Evolutionary conservation across 106 monocot species (phyloP).

Genomic region (Posidonia australis): DNA sequence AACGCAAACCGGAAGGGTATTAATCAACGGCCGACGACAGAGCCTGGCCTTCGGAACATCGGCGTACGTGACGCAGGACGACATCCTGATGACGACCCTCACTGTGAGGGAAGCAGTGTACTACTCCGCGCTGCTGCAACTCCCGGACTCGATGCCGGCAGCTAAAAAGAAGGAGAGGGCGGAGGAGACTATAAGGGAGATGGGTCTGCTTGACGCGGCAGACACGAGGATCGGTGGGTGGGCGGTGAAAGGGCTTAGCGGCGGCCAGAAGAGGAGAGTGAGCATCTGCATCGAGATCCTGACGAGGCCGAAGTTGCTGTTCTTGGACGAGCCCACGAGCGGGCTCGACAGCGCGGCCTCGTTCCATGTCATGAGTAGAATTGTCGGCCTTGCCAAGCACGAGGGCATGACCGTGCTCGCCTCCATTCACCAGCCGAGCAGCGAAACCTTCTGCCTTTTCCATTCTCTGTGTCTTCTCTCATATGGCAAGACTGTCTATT

Average conservation of each 20-base stretch:
- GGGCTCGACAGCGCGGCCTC: constrained; percentile 46
- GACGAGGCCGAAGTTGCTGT: constrained; percentile 52
- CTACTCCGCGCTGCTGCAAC: constrained; percentile 65
- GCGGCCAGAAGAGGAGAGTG: constrained; percentile 59
- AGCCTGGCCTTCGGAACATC: constrained; percentile 27
- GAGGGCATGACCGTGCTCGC: constrained; percentile 46
- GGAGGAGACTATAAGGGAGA: constrained; percentile 47
- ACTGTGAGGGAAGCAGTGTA: constrained; percentile 59
- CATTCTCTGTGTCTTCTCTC: constrained; percentile 47
- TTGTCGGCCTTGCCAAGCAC: constrained; percentile 25
- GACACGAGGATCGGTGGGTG: constrained; percentile 53
- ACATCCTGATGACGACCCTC: constrained; percentile 59
- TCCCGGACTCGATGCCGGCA: constrained; percentile 41
- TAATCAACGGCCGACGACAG: constrained; percentile 23
- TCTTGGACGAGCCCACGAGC: constrained; percentile 77
- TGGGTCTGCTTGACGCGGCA: constrained; percentile 44
- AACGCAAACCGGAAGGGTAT: constrained; percentile 13
- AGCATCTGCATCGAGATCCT: constrained; percentile 76
- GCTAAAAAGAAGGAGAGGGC: constrained; percentile 43
- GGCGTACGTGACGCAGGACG: constrained; percentile 63
- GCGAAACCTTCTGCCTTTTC: constrained; percentile 55
- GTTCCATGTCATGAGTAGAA: constrained; percentile 53
- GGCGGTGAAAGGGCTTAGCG: constrained; percentile 41
- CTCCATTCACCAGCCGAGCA: constrained; percentile 62
- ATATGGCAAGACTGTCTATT: constrained; percentile 54